Base-by-base conservation (phyloP, 208 protist genomes). In the Lotmaria passim region DNA sequence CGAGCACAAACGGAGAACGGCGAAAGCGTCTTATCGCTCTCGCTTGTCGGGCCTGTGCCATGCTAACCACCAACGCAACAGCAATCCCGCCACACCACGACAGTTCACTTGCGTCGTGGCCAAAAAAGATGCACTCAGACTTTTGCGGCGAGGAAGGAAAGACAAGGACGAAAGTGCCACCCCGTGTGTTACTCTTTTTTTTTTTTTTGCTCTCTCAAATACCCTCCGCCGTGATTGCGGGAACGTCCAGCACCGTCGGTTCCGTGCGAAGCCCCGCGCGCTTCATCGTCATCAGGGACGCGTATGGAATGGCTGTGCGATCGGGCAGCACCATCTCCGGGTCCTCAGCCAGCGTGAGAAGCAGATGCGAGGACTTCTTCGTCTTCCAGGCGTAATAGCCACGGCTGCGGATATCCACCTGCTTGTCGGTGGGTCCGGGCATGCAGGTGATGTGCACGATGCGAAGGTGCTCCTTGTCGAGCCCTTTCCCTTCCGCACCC, bases 381-480 rank as follows among this genome's bases (percentile, higher is more conserved):
- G 89, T 97, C 72, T 95, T 95, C 90, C 92, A 97, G 0, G 89
- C 52, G 75, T 95, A 95, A 75, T 95, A 95, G 39, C 92, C 92
- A 17, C 83, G 71, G 57, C 86, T 93, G 41, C 90, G 84, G 59
- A 97, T 93, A 57, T 97, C 92, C 30, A 97, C 86, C 57, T 97
- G 92, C 71, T 95, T 95, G 63, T 97, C 92, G 5, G 87, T 94
- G n/a, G 88, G 89, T 3, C 90, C 92, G 21, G 83, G 89, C 58
- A 83, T 73, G 74, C 92, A 97, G 14, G 86, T 90, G 57, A 95
- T 91, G 67, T 89, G 78, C 30, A 86, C 88, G 34, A 97, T 88
- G 39, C 92, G 92, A 21, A 97, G 84, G 34, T 82, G 79, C 55
- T 97, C 89, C 69, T 95, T 94, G 66, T 95, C 92, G 39, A 97